These are phyloP conservation scores for Exophiala viscosa DNA, from an alignment of 2,329 filamentous ascomycete species.

Conservation along the genomic window DNA sequence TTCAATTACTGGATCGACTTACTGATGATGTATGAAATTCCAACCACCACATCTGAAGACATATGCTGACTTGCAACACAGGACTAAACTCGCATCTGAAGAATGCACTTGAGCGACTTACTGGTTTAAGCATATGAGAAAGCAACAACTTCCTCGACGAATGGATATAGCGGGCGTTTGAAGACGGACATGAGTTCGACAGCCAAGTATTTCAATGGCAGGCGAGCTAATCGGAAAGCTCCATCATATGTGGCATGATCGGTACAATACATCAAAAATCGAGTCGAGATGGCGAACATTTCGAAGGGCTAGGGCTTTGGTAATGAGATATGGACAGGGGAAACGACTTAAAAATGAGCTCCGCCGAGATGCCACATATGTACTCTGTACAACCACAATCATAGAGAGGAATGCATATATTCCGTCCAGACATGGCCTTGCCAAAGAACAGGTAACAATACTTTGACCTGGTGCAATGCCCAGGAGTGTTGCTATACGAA, in stretches of 20 bases:
- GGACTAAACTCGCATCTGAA: conserved; percentile 11
- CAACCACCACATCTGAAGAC: not conserved
- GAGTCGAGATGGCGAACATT: not conserved
- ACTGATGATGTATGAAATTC: conserved; percentile 39
- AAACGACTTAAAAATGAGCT: not conserved
- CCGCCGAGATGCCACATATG: too few species aligned
- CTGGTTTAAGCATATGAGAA: conserved; percentile 2
- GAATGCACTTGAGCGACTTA: conserved; percentile 7
- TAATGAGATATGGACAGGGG: not conserved
- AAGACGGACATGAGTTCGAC: not conserved
- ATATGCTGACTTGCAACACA: conserved; percentile 4
- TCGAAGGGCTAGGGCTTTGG: not conserved
- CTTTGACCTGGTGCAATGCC: too few species aligned
- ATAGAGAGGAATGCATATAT: too few species aligned
- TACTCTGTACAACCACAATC: too few species aligned
- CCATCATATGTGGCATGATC: not conserved
- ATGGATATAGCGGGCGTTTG: conserved; percentile 6
- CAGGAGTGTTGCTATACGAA: too few species aligned
- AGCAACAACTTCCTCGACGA: not conserved
- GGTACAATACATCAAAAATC: not conserved
- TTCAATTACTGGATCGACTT: conserved; percentile 67
- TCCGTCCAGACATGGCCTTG: too few species aligned
- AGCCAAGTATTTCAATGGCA: conserved; percentile 3
- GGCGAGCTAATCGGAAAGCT: too few species aligned
- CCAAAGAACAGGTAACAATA: too few species aligned